Conservation (phyloP, 1,139 yeast species). For the Suhomyces atakaporum region DNA sequence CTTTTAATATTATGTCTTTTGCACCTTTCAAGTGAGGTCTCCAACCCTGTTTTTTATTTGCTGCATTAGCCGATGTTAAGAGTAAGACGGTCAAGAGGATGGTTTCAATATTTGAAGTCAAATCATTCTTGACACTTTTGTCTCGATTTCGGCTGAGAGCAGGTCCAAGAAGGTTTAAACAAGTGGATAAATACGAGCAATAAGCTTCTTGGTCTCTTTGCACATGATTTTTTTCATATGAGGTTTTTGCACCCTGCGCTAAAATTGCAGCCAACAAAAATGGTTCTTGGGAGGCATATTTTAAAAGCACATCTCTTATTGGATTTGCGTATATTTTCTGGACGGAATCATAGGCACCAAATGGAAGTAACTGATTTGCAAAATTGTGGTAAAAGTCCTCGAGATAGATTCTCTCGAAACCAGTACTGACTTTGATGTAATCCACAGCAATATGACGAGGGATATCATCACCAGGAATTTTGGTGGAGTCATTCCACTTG, state of each 20-base stretch:
- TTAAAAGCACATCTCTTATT: conserved; percentile 61
- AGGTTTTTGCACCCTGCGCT: conserved; percentile 70
- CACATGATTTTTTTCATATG: conserved; percentile 43
- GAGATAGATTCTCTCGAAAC: conserved; percentile 51
- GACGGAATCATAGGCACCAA: conserved; percentile 48
- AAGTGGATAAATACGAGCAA: conserved; percentile 61
- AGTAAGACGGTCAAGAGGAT: conserved; percentile 66
- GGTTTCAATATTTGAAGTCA: conserved; percentile 60
- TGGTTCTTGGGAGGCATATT: conserved; percentile 60
- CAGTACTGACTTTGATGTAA: conserved; percentile 37
- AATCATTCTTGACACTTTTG: conserved; percentile 29
- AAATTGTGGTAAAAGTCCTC: conserved; percentile 61
- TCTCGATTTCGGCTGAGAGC: conserved; percentile 34
- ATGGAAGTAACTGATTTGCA: conserved; percentile 63
- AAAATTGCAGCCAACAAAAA: conserved; percentile 67
- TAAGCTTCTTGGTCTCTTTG: conserved; percentile 65
- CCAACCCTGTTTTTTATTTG: conserved; percentile 67
- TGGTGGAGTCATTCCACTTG: not conserved
- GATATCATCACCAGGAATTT: conserved; percentile 13
- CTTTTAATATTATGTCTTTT: conserved; percentile 61
- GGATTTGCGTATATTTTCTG: conserved; percentile 51
- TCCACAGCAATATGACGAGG: conserved; percentile 38
- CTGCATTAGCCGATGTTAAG: conserved; percentile 70
- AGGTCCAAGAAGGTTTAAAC: conserved; percentile 57
- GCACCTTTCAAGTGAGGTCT: conserved; percentile 77